Percentiles rank a stretch among this genome's conserved stretches.
Conservation (phyloP, 2,329 filamentous ascomycete species). For the Penicillium hordei region DNA sequence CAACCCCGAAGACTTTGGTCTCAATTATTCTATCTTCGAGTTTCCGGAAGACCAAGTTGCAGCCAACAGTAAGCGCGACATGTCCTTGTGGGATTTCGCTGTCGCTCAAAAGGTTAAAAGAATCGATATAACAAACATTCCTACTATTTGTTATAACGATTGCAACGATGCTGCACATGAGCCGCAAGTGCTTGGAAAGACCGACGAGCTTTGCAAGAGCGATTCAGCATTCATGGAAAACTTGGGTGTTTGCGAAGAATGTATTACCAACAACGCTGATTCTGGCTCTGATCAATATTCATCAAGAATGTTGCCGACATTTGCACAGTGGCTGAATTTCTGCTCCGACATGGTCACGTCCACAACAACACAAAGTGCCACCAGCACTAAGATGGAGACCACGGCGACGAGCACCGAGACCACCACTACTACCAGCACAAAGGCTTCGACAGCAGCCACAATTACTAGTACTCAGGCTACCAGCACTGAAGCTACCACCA, state of each 20-base stretch:
- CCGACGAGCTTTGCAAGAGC: conserved; percentile 8
- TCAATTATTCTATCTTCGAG: conserved; percentile 62
- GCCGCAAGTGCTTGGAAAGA: conserved; percentile 6
- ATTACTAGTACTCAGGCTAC: neutral
- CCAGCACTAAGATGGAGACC: neutral
- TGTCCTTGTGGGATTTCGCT: neutral
- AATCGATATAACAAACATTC: conserved; percentile 2
- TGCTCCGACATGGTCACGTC: conserved; percentile 12
- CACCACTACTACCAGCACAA: neutral
- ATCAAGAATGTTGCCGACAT: conserved; percentile 12
- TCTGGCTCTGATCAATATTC: conserved; percentile 9
- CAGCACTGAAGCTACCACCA: neutral
- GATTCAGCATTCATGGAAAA: conserved; percentile 14
- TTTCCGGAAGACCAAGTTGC: neutral
- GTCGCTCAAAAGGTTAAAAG: neutral
- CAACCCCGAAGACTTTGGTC: conserved; percentile 61
- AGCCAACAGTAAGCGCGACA: conserved; percentile 2
- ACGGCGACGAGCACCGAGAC: neutral
- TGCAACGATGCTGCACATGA: conserved; percentile 10
- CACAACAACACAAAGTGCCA: neutral
- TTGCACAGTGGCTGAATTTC: conserved; percentile 18
- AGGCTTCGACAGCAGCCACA: neutral
- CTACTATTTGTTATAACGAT: conserved; percentile 10
- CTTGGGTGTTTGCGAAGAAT: conserved; percentile 9
- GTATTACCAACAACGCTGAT: conserved; percentile 5